Base-by-base conservation (phyloP, 2,329 filamentous ascomycete species). In the Rhynchosporium agropyri region DNA sequence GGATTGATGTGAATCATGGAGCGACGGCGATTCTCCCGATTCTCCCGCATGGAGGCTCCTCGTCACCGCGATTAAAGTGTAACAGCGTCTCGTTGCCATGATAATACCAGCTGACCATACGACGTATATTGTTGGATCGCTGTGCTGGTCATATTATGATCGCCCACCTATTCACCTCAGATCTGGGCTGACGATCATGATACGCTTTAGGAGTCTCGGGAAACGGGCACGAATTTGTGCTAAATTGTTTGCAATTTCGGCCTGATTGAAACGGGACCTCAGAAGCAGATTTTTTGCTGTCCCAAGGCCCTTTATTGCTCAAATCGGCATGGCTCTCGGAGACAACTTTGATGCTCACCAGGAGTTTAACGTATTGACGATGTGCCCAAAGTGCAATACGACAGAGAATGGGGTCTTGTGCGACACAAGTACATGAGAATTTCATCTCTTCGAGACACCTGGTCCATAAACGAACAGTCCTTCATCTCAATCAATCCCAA, bases 21-120 rank as follows among this genome's bases (percentile, higher is more conserved):
- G 63, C 65, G 63, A 58, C 31, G 65, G 61, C 53, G 33, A 42
- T 20, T 40, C 57, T 67, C 68, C 68, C 67, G 68, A 68, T 43
- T 33, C 62, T 60, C 61, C 68, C 62, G 62, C 62, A 61, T 51
- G 55, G 63, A 64, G 63, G 54, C 63, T 64, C 63, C 59, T 40
- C 55, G 46, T 33, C 60, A 48, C 51, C 13, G 51, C 61, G 54
- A 61, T 65, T 61, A 61, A 61, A 57, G 61, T 63, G 63, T 58
- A 63, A 61, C 63, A 49, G 36, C 49, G 38, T 49, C 53, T 61
- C 63, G 55, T 54, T 56, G 57, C 61, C 62, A 60, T 40, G 36
- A 54, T 33, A 54, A 51, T 61, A 58, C 57, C 65, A 61, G 60
- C 62, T 66, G 65, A 64, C 60, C 62, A 64, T 53, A 55, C 56